A percentile compares a stretch with the other conserved stretches of the same genome.
Evolutionary conservation across 139 green algal genomes (phyloP).

Genomic region (Edaphochlamys debaryana): DNA sequence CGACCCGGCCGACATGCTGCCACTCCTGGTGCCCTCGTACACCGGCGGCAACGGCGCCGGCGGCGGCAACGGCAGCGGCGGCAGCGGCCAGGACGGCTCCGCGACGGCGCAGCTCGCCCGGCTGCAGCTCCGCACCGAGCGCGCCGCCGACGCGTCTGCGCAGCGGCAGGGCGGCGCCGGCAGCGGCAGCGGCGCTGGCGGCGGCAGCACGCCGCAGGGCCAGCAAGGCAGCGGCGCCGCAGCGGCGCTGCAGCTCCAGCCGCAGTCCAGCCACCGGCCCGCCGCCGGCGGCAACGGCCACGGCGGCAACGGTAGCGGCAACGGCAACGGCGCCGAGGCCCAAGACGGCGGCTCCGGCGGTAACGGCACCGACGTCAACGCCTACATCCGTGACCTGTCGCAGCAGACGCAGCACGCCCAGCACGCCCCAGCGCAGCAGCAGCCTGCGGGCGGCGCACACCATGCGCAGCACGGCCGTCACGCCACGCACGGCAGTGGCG

Average conservation of each 20-base stretch:
- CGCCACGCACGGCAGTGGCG: neutral
- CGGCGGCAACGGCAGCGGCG: neutral
- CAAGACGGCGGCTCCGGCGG: neutral
- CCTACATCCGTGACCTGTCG: neutral
- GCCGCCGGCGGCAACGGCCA: no score
- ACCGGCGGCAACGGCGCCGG: neutral
- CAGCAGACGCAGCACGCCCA: neutral
- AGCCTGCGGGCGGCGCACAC: no score
- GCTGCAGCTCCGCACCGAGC: neutral
- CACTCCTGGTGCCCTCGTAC: constrained; percentile 15
- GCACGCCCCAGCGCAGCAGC: no score
- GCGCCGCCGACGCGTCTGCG: no score
- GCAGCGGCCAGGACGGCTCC: constrained; percentile 13
- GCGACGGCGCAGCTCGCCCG: neutral
- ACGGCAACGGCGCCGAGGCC: neutral
- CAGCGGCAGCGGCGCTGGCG: neutral
- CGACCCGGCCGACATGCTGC: constrained; percentile 23
- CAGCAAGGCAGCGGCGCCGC: neutral
- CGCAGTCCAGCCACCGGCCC: no score
- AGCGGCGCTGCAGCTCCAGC: no score
- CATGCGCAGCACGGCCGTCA: neutral
- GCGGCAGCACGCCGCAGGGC: neutral
- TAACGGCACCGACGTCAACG: neutral
- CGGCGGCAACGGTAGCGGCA: neutral
- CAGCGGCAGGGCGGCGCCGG: neutral